phyloP scores from a whole-genome alignment of 148 eudicot genomes.

The Rhododendron williamsianum region DNA sequence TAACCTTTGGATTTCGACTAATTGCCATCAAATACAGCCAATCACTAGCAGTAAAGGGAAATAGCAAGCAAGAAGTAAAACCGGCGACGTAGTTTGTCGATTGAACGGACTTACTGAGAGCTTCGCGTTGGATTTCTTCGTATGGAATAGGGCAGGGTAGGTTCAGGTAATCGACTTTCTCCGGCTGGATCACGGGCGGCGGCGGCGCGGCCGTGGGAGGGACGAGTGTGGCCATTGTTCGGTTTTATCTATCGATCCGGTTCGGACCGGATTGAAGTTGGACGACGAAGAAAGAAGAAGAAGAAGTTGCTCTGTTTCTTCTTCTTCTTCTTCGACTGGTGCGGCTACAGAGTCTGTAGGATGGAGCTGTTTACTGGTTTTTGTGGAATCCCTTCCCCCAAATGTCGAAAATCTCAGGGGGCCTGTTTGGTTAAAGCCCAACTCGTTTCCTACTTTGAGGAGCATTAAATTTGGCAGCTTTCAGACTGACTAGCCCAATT shows the following conservation, averaged over 20 bases:
- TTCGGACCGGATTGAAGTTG: not conserved
- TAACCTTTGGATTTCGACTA: not conserved
- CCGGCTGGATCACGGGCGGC: constrained; percentile 26
- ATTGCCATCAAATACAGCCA: not conserved
- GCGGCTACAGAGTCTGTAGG: not conserved
- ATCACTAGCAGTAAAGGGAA: not conserved
- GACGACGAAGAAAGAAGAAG: not conserved
- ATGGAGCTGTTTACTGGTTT: not conserved
- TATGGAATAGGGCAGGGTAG: constrained; percentile 85
- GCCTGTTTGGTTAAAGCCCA: constrained; percentile 12
- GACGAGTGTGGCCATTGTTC: constrained; percentile 30
- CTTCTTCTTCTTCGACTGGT: not conserved
- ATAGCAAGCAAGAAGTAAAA: not conserved
- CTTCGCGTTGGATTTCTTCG: constrained; percentile 91
- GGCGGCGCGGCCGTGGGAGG: constrained; percentile 21
- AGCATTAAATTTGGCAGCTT: not conserved
- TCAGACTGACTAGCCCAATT: not conserved
- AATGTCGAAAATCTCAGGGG: constrained; percentile 1
- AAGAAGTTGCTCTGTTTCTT: not conserved
- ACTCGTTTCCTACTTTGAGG: not conserved
- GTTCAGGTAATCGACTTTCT: constrained; percentile 68
- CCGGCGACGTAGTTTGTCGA: not conserved
- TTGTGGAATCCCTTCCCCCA: not conserved
- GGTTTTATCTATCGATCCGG: not conserved
- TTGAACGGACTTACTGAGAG: constrained; percentile 53